Evolutionary conservation across 164 flowering plant genomes (phyloP), one percentile per base, ranked within the genome.

Genomic region (Nymphaea thermarum): DNA sequence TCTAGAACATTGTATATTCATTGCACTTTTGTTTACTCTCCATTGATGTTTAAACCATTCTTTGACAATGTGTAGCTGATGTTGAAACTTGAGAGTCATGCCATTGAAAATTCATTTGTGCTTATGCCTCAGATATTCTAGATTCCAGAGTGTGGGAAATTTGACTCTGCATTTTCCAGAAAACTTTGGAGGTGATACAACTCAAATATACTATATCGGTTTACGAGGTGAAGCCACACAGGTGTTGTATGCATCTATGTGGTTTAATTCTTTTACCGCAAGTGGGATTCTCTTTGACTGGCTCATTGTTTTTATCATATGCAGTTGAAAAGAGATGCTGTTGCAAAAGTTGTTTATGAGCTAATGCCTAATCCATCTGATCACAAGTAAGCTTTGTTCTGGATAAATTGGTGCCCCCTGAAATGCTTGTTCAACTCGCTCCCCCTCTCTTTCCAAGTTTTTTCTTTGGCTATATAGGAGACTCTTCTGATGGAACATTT

Each of bases 211-310:
- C 67, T 94, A 89, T 77, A 94, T 94, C 76, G 98, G 98, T 65
- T 78, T 94, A 43, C 87, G 88, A 80, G 98, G 98, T 74, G 96
- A 91, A 90, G 97, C 96, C 47, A 94, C 97, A 3, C 89, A 91
- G 95, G 97, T 88, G 71, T 15, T 25, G 41, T 61, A 16, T 55
- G 16, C 60, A 55, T 10, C 60, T 55, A 8, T 55, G 10, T 61
- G 25, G 25, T 61, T 61, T 6, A 16, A 16, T 15, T 6, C n/a
- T 61, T 15, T 61, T 15, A 61, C 14, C n/a, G n/a, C 17, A 16
- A 5, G 60, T 61, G 15, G 5, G 63, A 60, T 77, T 61, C 15
- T 16, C 63, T 61, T 25, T 61, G 63, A 6, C 1, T 61, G 63
- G 17, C 63, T 61, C 25, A 25, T 36, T 16, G 17, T 6, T 15